Evolutionary conservation across 2,329 filamentous ascomycete genomes (phyloP).

Genomic region (Nemania sp.): DNA sequence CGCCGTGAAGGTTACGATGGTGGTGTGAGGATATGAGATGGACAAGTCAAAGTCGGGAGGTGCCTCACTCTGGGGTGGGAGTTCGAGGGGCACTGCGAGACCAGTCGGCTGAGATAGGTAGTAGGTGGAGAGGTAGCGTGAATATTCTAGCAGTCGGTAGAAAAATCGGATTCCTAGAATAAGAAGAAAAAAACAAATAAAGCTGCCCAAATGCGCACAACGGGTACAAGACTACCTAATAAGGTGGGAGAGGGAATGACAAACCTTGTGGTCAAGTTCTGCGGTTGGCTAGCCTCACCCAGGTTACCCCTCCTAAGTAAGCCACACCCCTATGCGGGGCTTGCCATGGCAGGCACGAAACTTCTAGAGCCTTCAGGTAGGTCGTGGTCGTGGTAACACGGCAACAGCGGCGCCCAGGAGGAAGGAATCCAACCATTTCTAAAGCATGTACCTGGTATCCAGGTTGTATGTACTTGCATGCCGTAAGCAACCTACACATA

Average conservation of each 20-base stretch:
- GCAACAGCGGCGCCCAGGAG: background rate
- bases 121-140: too few species aligned
- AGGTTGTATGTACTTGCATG: too few species aligned
- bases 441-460: too few species aligned
- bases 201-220: constrained; percentile 37
- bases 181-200: constrained; percentile 29
- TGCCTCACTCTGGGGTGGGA: too few species aligned
- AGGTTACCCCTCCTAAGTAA: constrained; percentile 36
- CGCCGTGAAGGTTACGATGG: too few species aligned
- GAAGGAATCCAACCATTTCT: background rate
- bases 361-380: constrained; percentile 39
- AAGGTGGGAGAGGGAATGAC: constrained; percentile 28
- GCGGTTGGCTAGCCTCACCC: constrained; percentile 27
- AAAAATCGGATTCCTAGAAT: constrained; percentile 20
- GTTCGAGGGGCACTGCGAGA: constrained; percentile 4
- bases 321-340: constrained; percentile 27
- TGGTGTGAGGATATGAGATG: background rate
- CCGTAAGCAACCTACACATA: too few species aligned
- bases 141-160: constrained; percentile 3
- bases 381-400: background rate
- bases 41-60: background rate
- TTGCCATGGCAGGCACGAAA: constrained; percentile 26
- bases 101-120: constrained; percentile 13
- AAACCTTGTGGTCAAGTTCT: constrained; percentile 18
- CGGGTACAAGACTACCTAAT: constrained; percentile 26